Evolutionary conservation across 306 rosid genomes (phyloP).

Genomic region (Malus sylvestris): DNA sequence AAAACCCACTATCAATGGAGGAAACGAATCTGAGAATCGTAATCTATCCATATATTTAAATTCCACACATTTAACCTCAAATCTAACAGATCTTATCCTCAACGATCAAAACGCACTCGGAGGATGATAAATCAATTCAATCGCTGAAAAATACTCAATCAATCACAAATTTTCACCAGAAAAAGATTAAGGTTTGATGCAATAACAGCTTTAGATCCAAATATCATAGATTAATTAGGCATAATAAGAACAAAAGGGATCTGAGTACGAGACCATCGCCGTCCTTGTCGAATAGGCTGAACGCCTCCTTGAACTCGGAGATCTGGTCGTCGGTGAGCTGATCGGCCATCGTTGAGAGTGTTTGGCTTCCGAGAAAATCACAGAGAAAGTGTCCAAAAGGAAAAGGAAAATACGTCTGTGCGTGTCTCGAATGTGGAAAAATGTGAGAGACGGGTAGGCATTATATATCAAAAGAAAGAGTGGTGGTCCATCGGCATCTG

Average conservation of each 20-base stretch:
- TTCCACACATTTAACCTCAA: neutral
- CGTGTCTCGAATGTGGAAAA: neutral
- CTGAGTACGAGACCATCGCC: constrained; percentile 68
- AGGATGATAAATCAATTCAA: neutral
- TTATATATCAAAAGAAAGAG: neutral
- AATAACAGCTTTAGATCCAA: neutral
- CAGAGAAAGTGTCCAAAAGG: neutral
- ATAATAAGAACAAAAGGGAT: constrained; percentile 9
- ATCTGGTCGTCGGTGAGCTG: constrained; percentile 84
- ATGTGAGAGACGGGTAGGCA: neutral
- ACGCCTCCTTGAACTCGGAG: constrained; percentile 82
- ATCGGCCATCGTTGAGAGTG: constrained; percentile 57
- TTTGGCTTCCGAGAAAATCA: constrained; percentile 3
- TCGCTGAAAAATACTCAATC: neutral
- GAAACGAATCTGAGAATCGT: neutral
- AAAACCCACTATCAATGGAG: neutral
- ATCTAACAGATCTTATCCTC: neutral
- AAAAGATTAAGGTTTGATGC: neutral
- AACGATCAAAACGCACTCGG: neutral
- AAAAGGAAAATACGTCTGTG: neutral
- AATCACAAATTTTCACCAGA: neutral
- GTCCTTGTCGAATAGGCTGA: constrained; percentile 80
- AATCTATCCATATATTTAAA: neutral
- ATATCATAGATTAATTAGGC: neutral
- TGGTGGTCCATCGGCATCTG: neutral